Base-by-base conservation (phyloP, 192 early-diverging fungal species). In the Bifiguratus adelaidae region DNA sequence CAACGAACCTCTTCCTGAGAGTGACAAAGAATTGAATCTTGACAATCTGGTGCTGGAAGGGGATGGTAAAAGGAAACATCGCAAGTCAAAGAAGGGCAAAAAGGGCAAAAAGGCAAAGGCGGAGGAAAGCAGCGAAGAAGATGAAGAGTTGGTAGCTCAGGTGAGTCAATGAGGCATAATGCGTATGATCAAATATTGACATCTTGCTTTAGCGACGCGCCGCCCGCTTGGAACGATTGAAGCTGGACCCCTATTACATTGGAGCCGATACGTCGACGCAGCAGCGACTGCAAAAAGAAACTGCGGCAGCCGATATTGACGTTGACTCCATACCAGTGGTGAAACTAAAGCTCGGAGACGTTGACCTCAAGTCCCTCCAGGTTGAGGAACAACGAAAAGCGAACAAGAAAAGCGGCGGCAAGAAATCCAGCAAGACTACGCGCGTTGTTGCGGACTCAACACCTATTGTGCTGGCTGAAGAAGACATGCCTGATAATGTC, bases 271-370 rank as follows among this genome's bases (percentile, higher is more conserved):
- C 30, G 12, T 51, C 60, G 21, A 27, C 53, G 3, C 70, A 68
- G 37, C 51, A 16, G 65, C 67, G 20, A 30, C 60, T 32, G 24
- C 52, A 25, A 43, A 36, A 30, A 22, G 60, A 33, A 56, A 55
- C n/a, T n/a, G n/a, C n/a, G n/a, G n/a, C n/a, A 6, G 74, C 76
- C 18, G 76, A 83, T 53, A 67, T 75, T 44, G 81, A 84, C 47
- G 83, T 89, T 0, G 82, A 93, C 48, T 71, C 73, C 9, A 91
- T 93, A 44, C 88, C 88, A 3, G 81, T 93, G 36, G 80, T 93
- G 2, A 62, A 76, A 23, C 64, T 93, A 18, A 71, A 69, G 36
- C 63, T 88, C 37, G 71, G 75, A 43, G 76, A 69, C 8, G 63
- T 77, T 28, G 50, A 55, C 13, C 26, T 36, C 12, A 9, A n/a